phyloP scores from a whole-genome alignment of 2,329 filamentous ascomycete species.

The Thelonectria discophora region DNA sequence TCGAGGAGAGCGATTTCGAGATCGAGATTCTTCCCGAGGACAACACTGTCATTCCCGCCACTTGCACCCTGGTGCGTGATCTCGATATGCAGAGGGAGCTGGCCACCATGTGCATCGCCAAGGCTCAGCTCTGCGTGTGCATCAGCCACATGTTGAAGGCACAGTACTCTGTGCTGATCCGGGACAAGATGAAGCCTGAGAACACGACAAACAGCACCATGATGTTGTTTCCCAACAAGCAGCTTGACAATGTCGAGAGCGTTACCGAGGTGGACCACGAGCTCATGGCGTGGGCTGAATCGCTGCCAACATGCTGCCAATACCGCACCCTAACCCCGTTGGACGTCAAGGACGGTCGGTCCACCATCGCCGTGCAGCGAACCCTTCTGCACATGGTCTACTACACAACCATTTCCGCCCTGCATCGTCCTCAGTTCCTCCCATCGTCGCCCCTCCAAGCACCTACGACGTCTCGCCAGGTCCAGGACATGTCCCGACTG shows the following conservation, averaged over 20 bases:
- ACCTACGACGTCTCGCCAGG: conserved; percentile 67
- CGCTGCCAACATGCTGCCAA: conserved; percentile 75
- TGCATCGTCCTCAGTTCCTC: conserved; percentile 91
- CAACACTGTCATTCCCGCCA: conserved; percentile 72
- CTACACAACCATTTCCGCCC: conserved; percentile 87
- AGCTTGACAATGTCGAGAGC: conserved; percentile 80
- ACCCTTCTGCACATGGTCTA: conserved; percentile 95
- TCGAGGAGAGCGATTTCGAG: conserved; percentile 86
- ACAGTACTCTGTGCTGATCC: conserved; percentile 91
- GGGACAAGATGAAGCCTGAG: conserved; percentile 81
- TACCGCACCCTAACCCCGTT: conserved; percentile 66
- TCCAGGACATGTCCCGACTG: conserved; percentile 83
- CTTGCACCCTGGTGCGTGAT: conserved; percentile 77
- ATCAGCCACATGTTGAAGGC: conserved; percentile 90
- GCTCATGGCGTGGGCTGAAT: conserved; percentile 78
- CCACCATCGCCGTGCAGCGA: conserved; percentile 74
- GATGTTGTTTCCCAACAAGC: conserved; percentile 92
- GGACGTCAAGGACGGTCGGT: conserved; percentile 68
- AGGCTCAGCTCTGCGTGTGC: conserved; percentile 87
- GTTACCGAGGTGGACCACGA: conserved; percentile 82
- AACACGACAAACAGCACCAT: conserved; percentile 79
- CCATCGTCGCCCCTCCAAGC: conserved; percentile 70
- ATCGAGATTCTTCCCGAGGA: conserved; percentile 72
- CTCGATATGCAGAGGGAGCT: conserved; percentile 78
- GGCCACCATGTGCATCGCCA: conserved; percentile 89